Base-by-base conservation (phyloP, 108 stramenopile species). In the Fistulifera solaris region DNA sequence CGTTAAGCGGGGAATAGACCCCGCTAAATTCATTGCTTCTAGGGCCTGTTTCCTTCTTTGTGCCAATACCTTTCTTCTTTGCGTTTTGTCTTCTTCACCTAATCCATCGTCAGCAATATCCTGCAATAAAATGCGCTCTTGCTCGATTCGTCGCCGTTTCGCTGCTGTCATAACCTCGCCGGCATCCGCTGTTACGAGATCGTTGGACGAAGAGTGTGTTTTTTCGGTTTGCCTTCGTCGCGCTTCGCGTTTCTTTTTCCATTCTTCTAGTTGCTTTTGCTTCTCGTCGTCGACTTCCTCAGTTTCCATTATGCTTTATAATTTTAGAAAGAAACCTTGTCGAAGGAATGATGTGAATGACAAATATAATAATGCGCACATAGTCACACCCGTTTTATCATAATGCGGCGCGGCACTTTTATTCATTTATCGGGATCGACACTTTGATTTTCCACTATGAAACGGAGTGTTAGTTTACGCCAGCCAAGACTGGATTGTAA, bases 201-300 rank as follows among this genome's bases (percentile, higher is more conserved):
- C 50, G 23, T 22, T 19, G 8, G 38, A 15, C 42, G 13, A 40
- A 62, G 58, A 15, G 26, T 46, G 17, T 52, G 22, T 38, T 62
- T 46, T 48, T 40, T 65, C 54, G 11, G 40, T 60, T 23, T 46
- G 46, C 17, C 53, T 51, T 24, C 56, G 48, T 28, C 67, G 61
- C 40, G 40, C 56, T 25, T 59, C 70, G 18, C 70, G 63, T 41
- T 56, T 53, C 23, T 51, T 56, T 49, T 56, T 64, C 70, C 70
- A 71, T 38, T 61, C 63, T 38, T 35, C 31, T 4, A 64, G 5
- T 31, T 42, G 58, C 17, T 52, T 56, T 45, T 60, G 28, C 6
- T 60, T 46, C 16, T 40, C 44, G 11, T 17, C 55, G 39, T 35
- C 27, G 12, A 10, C 46, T 13, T 27, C 18, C 35, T 63, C 62